A percentile compares a stretch with the other conserved stretches of the same genome.
These are phyloP conservation scores for Cadophora luteo-olivacea DNA, from an alignment of 2,329 filamentous ascomycete genomes.

Conservation along the genomic window DNA sequence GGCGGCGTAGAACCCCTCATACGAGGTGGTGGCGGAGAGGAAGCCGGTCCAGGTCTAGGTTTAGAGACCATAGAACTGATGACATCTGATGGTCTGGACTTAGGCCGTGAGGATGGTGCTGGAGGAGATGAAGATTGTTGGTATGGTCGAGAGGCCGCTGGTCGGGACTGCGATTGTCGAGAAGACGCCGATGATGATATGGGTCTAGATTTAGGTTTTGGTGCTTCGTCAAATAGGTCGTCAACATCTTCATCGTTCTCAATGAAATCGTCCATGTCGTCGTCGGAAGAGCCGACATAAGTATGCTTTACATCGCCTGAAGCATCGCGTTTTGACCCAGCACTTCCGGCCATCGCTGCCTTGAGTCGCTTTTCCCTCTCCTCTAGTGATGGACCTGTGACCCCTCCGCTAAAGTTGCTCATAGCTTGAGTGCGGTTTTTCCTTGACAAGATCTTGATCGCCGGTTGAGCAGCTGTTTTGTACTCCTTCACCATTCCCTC, in stretches of 20 bases:
- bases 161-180: neutral
- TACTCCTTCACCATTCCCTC: constrained; percentile 60
- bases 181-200: constrained; percentile 18
- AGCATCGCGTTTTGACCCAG: constrained; percentile 14
- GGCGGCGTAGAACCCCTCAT: constrained; percentile 25
- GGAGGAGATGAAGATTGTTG: constrained; percentile 11
- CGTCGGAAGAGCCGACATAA: constrained; percentile 37
- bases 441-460: constrained; percentile 44
- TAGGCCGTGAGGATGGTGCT: constrained; percentile 11
- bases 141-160: constrained; percentile 2
- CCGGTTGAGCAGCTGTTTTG: constrained; percentile 50
- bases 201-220: constrained; percentile 7
- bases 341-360: constrained; percentile 34
- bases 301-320: constrained; percentile 25
- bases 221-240: constrained; percentile 38
- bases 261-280: constrained; percentile 30
- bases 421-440: neutral
- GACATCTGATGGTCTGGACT: constrained; percentile 23
- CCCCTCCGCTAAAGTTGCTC: constrained; percentile 29
- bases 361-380: constrained; percentile 46
- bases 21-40: constrained; percentile 14
- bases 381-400: constrained; percentile 40
- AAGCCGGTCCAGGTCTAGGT: constrained; percentile 17
- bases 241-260: constrained; percentile 28
- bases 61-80: constrained; percentile 27